Base-by-base conservation (phyloP, 2,329 filamentous ascomycete species). In the Penicillium brasilianum region DNA sequence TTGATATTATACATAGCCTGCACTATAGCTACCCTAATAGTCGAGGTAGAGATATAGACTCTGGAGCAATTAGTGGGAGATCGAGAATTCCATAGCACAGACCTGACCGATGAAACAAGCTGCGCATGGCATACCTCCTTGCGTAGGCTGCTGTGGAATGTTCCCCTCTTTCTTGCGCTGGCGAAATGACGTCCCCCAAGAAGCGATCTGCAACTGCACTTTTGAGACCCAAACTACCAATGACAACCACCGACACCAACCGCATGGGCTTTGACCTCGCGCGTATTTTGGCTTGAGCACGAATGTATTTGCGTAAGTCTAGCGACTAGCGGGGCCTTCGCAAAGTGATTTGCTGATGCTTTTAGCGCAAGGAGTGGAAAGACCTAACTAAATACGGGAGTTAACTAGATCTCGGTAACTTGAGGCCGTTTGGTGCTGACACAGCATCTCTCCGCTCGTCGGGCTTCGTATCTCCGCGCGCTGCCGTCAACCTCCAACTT, bases 391-490 rank as follows among this genome's bases (percentile, higher is more conserved):
- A n/a, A n/a, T n/a, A n/a, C n/a, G n/a, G n/a, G n/a, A n/a, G n/a
- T n/a, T n/a, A n/a, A n/a, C n/a, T n/a, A n/a, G n/a, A n/a, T n/a
- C n/a, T n/a, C n/a, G n/a, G n/a, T 32, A 32, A 32, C 30, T 9
- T 32, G 30, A 9, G n/a, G 43, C 43, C 22, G 41, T 46, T 50
- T 30, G 46, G 25, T 67, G 65, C 66, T 70, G 68, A 68, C 65
- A 66, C 63, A 69, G 61, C 65, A 67, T 49, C 34, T 66, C 65
- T 69, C 65, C 52, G 32, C 36, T 53, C 50, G 32, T 25, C 30
- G 39, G 39, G 9, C 48, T 18, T 41, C 8, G n/a, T 9, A 36
- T 37, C 43, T 37, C 66, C 37, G 57, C 41, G 30, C 28, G 43
- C 43, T 60, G 55, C 65, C 66, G 63, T 56, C 55, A 20, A 36